Evolutionary conservation across 257 asterid species (phyloP).

Genomic region (Capsicum rhomboideum): DNA sequence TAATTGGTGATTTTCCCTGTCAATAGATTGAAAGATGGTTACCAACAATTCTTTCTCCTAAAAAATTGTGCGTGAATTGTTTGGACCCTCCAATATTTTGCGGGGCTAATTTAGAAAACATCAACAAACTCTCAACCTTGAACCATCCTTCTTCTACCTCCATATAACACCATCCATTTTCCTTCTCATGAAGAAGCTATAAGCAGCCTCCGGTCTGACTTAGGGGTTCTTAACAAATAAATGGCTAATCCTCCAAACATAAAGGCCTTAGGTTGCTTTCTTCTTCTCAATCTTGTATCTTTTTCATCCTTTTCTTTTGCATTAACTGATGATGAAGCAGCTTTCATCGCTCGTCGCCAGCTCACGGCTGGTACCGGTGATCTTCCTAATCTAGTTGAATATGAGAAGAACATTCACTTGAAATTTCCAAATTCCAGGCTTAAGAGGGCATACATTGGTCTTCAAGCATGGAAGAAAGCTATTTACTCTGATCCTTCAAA

Average conservation of each 20-base stretch:
- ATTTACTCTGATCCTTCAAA: constrained; percentile 75
- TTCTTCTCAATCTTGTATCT: constrained; percentile 15
- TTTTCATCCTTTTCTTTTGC: constrained; percentile 20
- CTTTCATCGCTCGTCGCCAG: constrained; percentile 24
- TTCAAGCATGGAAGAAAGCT: constrained; percentile 70
- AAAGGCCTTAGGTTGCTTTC: constrained; percentile 51
- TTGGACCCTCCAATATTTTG: background rate
- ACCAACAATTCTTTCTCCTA: constrained; percentile 13
- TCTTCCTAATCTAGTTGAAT: constrained; percentile 1
- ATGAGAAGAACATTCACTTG: background rate
- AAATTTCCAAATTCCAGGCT: constrained; percentile 36
- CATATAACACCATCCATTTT: constrained; percentile 22
- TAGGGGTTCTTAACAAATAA: constrained; percentile 28
- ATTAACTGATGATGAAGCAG: constrained; percentile 17
- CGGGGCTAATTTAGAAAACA: background rate
- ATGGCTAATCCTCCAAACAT: constrained; percentile 33
- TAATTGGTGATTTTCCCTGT: background rate
- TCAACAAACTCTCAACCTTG: constrained; percentile 15
- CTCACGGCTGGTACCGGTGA: constrained; percentile 6
- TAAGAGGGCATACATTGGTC: constrained; percentile 47
- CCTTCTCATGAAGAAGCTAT: constrained; percentile 12
- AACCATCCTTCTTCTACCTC: constrained; percentile 13
- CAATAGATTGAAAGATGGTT: constrained; percentile 5
- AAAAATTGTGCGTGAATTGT: background rate
- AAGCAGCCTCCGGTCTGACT: constrained; percentile 61